Percentiles rank a stretch among this genome's conserved stretches.
phyloP scores from a whole-genome alignment of 805 yeast genomes.

The Ogataea henricii region DNA sequence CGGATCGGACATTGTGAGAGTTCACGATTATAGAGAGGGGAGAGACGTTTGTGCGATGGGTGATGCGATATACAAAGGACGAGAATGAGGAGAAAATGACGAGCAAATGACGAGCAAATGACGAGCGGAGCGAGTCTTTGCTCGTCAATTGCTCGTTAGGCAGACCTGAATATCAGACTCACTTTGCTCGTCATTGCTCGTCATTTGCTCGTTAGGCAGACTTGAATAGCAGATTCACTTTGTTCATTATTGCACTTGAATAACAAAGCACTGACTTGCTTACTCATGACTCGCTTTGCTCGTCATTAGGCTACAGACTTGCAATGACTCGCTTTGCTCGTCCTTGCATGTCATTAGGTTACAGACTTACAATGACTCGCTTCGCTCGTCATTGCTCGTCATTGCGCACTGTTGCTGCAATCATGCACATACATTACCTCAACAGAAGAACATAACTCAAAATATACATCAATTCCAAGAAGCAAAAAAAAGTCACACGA shows the following conservation, averaged over 20 bases:
- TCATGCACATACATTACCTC: too few species aligned
- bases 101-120: too few species aligned
- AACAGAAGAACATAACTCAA: neutral
- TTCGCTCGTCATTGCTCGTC: neutral
- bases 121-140: too few species aligned
- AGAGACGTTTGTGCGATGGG: conserved; percentile 58
- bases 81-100: neutral
- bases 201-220: too few species aligned
- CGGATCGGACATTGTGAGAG: conserved; percentile 80
- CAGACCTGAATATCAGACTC: too few species aligned
- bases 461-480: neutral
- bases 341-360: too few species aligned
- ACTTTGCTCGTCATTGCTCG: too few species aligned
- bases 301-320: neutral
- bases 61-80: conserved; percentile 65
- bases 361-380: neutral
- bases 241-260: too few species aligned
- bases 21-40: conserved; percentile 75
- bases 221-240: neutral
- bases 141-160: too few species aligned
- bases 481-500: conserved; percentile 3
- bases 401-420: neutral
- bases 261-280: neutral
- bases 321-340: neutral
- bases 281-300: neutral